Evolutionary conservation across 495 filamentous ascomycete species (phyloP), one percentile per base, ranked within the genome.

Genomic region (Lasiosphaeria hispida): DNA sequence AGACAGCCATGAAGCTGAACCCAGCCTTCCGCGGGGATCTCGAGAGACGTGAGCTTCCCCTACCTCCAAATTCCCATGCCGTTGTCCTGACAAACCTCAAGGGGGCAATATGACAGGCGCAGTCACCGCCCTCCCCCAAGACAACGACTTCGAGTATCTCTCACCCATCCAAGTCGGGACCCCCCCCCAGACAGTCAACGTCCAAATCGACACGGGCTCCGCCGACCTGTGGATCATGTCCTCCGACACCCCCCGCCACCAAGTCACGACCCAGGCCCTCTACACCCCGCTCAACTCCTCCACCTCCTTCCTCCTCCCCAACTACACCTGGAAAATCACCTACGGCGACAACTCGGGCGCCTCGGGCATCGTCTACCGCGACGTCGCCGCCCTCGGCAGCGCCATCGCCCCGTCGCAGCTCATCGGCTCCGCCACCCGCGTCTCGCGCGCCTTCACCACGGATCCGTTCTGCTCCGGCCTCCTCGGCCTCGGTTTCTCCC

Each of bases 141-240:
- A 67, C 10, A 71, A 80, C 61, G 87, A 89, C 62, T 56, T 63
- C 11, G 80, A 86, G 68, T 90, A 88, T 62, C 64, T 90, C 55
- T 82, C 78, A 33, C 85, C 85, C 14, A 85, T 90, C 54, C 72
- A 68, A 7, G 71, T 89, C 59, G 87, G 87, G 55, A 71, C 66
- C 0, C 69, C 69, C 0, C 75, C 74, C 9, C 80, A 82, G 43
- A 83, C 79, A 11, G 59, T 90, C 63, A 79, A 84, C 62, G 63
- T 90, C 60, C 83, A 87, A 63, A 80, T 89, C 64, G 87, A 90
- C 63, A 89, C 87, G 48, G 87, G 87, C 2, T 87, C 83, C 43
- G 83, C 87, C 41, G 87, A 90, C 71, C 80, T 90, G 81, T 88
- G 62, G 62, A 53, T 60, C 36, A n/a, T 64, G 19, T 57, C 62